These are phyloP conservation scores for Xylariaceae sp. DNA, from an alignment of 2,329 filamentous ascomycete species.

Conservation along the genomic window DNA sequence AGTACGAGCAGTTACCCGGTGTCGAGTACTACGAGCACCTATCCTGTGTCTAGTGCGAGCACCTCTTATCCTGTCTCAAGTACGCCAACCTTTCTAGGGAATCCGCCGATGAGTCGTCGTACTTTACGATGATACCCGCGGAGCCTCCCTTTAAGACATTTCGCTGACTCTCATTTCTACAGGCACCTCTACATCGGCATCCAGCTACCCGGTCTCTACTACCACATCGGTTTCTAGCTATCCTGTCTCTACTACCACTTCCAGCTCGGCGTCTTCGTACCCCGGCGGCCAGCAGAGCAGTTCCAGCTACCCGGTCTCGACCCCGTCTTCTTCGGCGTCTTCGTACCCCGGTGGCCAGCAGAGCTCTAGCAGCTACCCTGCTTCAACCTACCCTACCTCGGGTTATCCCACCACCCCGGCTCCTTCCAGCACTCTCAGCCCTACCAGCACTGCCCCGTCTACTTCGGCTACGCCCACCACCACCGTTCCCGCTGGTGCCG, in stretches of 20 bases:
- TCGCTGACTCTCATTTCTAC: too few relatives aligned
- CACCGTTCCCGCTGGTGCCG: slow-evolving; percentile 13
- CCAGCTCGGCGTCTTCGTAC: background rate
- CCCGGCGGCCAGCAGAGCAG: background rate
- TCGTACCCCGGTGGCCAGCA: too few relatives aligned
- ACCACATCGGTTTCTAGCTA: slow-evolving; percentile 13
- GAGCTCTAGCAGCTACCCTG: slow-evolving; percentile 9
- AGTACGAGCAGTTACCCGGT: too few relatives aligned
- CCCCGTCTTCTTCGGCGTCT: too few relatives aligned
- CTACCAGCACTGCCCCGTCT: background rate
- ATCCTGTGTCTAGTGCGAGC: too few relatives aligned
- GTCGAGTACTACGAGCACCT: too few relatives aligned
- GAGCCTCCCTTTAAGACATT: too few relatives aligned
- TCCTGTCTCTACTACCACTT: slow-evolving; percentile 3
- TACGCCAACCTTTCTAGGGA: too few relatives aligned
- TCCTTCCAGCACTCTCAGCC: slow-evolving; percentile 1
- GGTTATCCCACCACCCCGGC: slow-evolving; percentile 2
- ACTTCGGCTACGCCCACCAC: slow-evolving; percentile 4
- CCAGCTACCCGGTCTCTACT: slow-evolving; percentile 15
- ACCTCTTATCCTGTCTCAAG: too few relatives aligned
- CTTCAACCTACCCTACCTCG: slow-evolving; percentile 1
- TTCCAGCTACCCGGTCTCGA: slow-evolving; percentile 6
- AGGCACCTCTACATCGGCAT: slow-evolving; percentile 6
- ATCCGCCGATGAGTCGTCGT: too few relatives aligned
- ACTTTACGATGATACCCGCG: too few relatives aligned